Evolutionary conservation across 2,329 filamentous ascomycete species (phyloP), one percentile per base, ranked within the genome.

Genomic region (Beauveria brongniartii): DNA sequence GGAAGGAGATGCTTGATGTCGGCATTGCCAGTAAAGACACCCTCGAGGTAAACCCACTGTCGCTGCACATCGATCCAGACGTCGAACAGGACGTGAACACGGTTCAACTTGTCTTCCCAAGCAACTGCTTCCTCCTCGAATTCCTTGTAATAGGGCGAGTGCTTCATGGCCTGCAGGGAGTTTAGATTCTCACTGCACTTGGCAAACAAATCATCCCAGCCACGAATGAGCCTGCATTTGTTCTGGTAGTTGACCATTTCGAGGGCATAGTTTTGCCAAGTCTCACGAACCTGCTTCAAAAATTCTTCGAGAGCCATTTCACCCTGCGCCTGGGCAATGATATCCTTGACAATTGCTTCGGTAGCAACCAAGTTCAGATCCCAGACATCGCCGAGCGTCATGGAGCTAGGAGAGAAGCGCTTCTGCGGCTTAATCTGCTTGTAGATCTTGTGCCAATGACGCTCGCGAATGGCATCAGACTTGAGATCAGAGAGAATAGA

Each of bases 61-160:
- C 95, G 89, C 74, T 99, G 94, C n/a, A 99, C 95, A 75, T 99
- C 95, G 68, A 99, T 99, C 95, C 95, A 99, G 18, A 99, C 92
- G 73, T 99, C 94, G 70, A 99, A 99, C 10, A 99, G 82, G 18
- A 99, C 91, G 71, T 99, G 94, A 2, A 99, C 92, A 51, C 94
- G 87, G 73, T 97, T 99, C 28, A 99, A 82, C 73, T 96, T 96
- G 75, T 99, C 95, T 75, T 99, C 95, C 94, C 94, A 99, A 1
- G 89, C 85, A 1, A 92, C 89, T 7, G 95, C 95, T 68, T 99
- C 94, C 69, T 99, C 94, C 72, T 99, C 94, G 64, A 99, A 99
- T 69, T 97, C 93, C 74, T 97, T 97, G 81, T 96, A 99, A 75
- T 99, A 99, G 0, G 94, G 94, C 5, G 94, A 99, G 74, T 99